Evolutionary conservation across 78 protist genomes (phyloP).

Genomic region (Dictyostelium brefeldianum): DNA sequence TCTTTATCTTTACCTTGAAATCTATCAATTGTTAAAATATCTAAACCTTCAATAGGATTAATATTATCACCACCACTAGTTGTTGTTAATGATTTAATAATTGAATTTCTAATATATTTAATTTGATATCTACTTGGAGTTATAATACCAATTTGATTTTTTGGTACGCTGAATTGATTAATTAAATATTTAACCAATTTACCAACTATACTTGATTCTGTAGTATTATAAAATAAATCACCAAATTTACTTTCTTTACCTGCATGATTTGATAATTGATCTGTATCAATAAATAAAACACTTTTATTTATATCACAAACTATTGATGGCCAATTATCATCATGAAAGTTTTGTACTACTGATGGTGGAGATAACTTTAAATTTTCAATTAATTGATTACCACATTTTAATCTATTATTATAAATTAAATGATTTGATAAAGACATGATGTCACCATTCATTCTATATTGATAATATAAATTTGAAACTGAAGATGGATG

Average conservation of each 20-base stretch:
- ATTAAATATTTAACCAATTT: neutral
- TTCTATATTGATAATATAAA: slow-evolving; percentile 88
- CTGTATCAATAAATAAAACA: slow-evolving; percentile 42
- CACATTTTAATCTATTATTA: slow-evolving; percentile 67
- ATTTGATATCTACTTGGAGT: slow-evolving; percentile 92
- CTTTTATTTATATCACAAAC: neutral
- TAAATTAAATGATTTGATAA: slow-evolving; percentile 82
- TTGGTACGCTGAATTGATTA: neutral
- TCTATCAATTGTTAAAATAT: slow-evolving; percentile 89
- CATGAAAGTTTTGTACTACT: neutral
- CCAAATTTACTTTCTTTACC: slow-evolving; percentile 24
- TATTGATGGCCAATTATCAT: neutral
- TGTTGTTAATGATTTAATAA: neutral
- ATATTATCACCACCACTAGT: neutral
- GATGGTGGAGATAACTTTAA: neutral
- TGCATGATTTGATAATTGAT: neutral
- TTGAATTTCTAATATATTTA: slow-evolving; percentile 15
- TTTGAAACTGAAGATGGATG: slow-evolving; percentile 62
- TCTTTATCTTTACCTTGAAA: slow-evolving; percentile 96
- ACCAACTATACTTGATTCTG: slow-evolving; percentile 1
- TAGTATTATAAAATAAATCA: slow-evolving; percentile 29
- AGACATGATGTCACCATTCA: slow-evolving; percentile 84
- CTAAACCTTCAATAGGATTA: neutral
- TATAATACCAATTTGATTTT: slow-evolving; percentile 86
- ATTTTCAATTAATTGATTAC: slow-evolving; percentile 44